phyloP scores from a whole-genome alignment of 108 stramenopile genomes.

The Pseudonitzschia pungens region DNA sequence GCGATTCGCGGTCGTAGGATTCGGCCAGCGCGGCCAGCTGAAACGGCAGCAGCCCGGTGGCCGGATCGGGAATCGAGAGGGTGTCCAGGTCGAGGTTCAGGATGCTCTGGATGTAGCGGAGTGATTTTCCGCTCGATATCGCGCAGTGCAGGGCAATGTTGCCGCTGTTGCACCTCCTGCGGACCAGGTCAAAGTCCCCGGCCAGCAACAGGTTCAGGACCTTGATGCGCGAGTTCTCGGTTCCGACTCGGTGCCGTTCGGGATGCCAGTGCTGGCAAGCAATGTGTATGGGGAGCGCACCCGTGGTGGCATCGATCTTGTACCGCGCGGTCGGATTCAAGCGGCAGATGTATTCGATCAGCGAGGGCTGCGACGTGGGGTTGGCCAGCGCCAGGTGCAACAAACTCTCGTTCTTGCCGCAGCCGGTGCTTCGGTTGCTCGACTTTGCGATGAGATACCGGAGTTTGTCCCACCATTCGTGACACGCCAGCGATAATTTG shows the following conservation, averaged over 20 bases:
- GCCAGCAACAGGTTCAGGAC: constrained; percentile 24
- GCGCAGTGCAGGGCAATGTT: constrained; percentile 46
- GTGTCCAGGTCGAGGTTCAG: constrained; percentile 8
- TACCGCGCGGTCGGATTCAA: constrained; percentile 24
- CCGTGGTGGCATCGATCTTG: constrained; percentile 2
- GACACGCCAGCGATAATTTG: neutral
- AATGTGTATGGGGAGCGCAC: constrained; percentile 30
- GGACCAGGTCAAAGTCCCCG: constrained; percentile 20
- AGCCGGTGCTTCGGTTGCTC: neutral
- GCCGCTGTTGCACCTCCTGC: constrained; percentile 14
- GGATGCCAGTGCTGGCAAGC: constrained; percentile 23
- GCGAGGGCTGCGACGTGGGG: constrained; percentile 26
- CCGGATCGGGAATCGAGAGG: constrained; percentile 20
- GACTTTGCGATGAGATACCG: constrained; percentile 18
- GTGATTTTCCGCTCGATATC: constrained; percentile 24
- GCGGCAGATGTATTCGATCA: constrained; percentile 33
- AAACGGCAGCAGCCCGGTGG: constrained; percentile 40
- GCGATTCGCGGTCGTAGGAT: neutral
- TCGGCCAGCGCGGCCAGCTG: constrained; percentile 22
- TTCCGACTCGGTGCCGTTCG: neutral
- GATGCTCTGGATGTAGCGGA: constrained; percentile 19
- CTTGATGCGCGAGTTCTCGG: neutral
- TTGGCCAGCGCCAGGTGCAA: constrained; percentile 37
- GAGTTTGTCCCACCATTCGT: constrained; percentile 41
- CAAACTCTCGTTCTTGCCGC: constrained; percentile 15